Base-by-base conservation (phyloP, 2,329 filamentous ascomycete genomes). In the Aspergillus neotritici region DNA sequence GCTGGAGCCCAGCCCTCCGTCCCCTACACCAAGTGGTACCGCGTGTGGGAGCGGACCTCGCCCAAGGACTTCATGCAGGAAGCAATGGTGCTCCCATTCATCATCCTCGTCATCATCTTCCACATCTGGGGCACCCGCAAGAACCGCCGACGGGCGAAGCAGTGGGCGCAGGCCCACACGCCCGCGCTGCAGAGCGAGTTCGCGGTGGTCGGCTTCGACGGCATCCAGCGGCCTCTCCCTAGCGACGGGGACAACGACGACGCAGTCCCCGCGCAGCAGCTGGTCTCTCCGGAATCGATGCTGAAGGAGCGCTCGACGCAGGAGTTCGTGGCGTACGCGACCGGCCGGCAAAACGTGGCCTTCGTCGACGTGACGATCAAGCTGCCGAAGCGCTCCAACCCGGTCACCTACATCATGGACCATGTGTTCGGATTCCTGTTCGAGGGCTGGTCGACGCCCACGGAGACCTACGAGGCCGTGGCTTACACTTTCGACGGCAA, bases 1-100 rank as follows among this genome's bases (percentile, higher is more conserved):
- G 60, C 69, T 33, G 66, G 69, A 37, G 74, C 77, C 47, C 73
- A 71, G 34, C 74, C 75, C 34, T 68, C 64, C 34, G 71, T 75
- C 17, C 86, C 87, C 11, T 96, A 85, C 68, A 95, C 89, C 40
- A 88, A 87, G 74, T 98, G 93, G 93, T 98, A 97, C 73, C 88
- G 89, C 44, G 75, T 97, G 49, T 93, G 94, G 78, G 90, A 97
- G 78, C 88, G 93, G 61, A 83, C 90, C 60, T 82, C 82, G 17
- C 72, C 84, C 47, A 77, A 76, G 60, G 93, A 98, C 66, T 98
- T 98, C 77, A 82, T 82, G 70, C 78, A 84, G 58, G 93, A 98
- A 72, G 84, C 86, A 47, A 72, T 89, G 64, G 86, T 98, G 58
- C 71, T 96, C 47, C 78, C 79, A 29, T 75, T 89, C 60, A 80